Evolutionary conservation across 768 basidiomycete species (phyloP), one percentile per base, ranked within the genome.

Genomic region (Botryobasidium botryosum): DNA sequence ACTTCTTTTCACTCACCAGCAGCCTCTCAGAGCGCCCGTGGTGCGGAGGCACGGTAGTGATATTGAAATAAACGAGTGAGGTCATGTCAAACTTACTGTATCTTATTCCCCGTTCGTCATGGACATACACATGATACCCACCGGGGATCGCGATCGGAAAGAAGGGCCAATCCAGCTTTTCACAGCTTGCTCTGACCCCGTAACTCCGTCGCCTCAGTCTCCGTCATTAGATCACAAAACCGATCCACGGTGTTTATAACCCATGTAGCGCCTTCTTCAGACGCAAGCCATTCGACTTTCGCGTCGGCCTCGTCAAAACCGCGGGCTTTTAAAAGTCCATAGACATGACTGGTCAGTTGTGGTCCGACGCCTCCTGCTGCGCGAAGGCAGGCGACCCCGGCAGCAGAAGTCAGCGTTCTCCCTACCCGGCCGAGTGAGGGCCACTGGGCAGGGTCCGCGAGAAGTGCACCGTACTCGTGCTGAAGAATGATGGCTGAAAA

Each of bases 241-340:
- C 51, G 49, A 50, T 62, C 61, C 15, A 57, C 55, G 25, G 52
- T 51, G 31, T 56, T 50, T 37, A 62, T 36, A 20, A 61, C 50
- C 61, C 61, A 62, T 35, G 45, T 48, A 4, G 53, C 59, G 20
- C 61, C 61, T 28, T 61, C 57, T 44, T 60, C 61, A 20, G 53
- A 55, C 2, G 52, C 48, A 28, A 62, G 44, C 60, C 60, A 62
- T 27, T 58, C 57, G 21, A 33, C 51, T 8, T 10, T 10, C 5
- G 36, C 82, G 53, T 71, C 69, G 52, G 63, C 75, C 51, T 74
- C 65, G 37, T 66, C 65, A 39, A 70, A 56, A 36, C 47, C 55
- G 45, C 79, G 77, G 18, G 84, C 82, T 61, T 90, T 92, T 57
- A 88, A 75, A 52, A 92, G 70, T 10, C 88, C 88, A 60, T 85